Percentiles rank a stretch among this genome's conserved stretches.
These are phyloP conservation scores for Boletellus sp. DNA, from an alignment of 768 basidiomycete species.

Conservation along the genomic window DNA sequence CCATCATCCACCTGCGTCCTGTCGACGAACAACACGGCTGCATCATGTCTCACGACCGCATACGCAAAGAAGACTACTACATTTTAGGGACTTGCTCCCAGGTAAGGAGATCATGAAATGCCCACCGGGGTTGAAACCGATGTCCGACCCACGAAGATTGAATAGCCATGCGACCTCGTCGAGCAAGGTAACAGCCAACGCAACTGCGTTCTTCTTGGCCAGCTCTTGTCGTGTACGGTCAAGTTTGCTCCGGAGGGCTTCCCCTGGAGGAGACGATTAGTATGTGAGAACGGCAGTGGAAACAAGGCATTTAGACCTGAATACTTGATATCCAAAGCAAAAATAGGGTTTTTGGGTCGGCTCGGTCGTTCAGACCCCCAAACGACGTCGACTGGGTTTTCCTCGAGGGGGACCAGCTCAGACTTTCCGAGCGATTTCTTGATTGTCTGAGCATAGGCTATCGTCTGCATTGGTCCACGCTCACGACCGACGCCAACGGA, in stretches of 20 bases:
- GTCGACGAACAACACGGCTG: slow-evolving; percentile 68
- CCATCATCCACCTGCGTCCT: slow-evolving; percentile 40
- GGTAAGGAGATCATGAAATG: neutral
- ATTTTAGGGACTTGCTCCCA: neutral
- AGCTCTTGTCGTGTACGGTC: slow-evolving; percentile 61
- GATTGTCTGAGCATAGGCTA: slow-evolving; percentile 66
- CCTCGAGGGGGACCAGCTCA: slow-evolving; percentile 56
- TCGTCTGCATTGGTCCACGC: neutral
- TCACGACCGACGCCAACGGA: slow-evolving; percentile 10
- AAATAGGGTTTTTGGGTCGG: slow-evolving; percentile 63
- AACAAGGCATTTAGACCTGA: slow-evolving; percentile 44
- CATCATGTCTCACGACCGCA: slow-evolving; percentile 64
- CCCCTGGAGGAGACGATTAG: slow-evolving; percentile 37
- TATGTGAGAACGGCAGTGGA: neutral
- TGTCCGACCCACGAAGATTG: slow-evolving; percentile 89
- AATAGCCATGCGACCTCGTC: slow-evolving; percentile 96
- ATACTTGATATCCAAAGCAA: slow-evolving; percentile 70
- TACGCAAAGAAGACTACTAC: slow-evolving; percentile 85
- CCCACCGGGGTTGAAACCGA: slow-evolving; percentile 77
- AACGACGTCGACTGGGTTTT: slow-evolving; percentile 76
- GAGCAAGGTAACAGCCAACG: slow-evolving; percentile 79
- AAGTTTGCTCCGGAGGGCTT: slow-evolving; percentile 66
- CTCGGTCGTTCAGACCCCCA: slow-evolving; percentile 69
- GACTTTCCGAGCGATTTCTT: slow-evolving; percentile 58
- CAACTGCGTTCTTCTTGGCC: slow-evolving; percentile 49